Percentiles rank a stretch among this genome's conserved stretches.
phyloP scores from a whole-genome alignment of 2,329 filamentous ascomycete genomes.

The Aspergillus nomiae region DNA sequence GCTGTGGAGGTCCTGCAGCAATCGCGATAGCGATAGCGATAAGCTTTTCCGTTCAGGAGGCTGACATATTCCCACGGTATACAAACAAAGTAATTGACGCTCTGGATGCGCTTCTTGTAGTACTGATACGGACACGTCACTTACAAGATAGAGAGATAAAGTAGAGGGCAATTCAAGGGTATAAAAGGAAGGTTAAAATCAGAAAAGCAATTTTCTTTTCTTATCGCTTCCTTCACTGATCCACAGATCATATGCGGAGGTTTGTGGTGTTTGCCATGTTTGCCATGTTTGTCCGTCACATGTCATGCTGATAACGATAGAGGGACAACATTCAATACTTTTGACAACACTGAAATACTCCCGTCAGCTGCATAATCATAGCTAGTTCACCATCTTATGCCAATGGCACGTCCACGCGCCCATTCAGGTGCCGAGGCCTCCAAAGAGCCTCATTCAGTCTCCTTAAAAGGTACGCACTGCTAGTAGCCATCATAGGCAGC shows the following conservation, averaged over 20 bases:
- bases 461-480: constrained; percentile 63
- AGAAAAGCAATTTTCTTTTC: neutral
- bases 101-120: neutral
- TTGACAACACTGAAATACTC: neutral
- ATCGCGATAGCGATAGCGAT: neutral
- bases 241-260: constrained; percentile 18
- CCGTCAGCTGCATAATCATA: neutral
- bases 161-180: neutral
- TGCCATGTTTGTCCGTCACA: constrained; percentile 23
- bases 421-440: constrained; percentile 45
- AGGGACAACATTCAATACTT: neutral
- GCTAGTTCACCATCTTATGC: neutral
- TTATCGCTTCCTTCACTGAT: neutral
- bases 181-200: neutral
- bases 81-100: too few relatives aligned
- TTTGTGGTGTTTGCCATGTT: constrained; percentile 30
- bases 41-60: neutral
- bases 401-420: constrained; percentile 47
- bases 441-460: constrained; percentile 78
- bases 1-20: neutral
- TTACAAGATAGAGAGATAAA: neutral
- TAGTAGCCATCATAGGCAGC: constrained; percentile 3
- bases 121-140: neutral
- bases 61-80: neutral
- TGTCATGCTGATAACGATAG: constrained; percentile 15